phyloP scores from a whole-genome alignment of 441 rosid genomes.

The Brassica hybrid region DNA sequence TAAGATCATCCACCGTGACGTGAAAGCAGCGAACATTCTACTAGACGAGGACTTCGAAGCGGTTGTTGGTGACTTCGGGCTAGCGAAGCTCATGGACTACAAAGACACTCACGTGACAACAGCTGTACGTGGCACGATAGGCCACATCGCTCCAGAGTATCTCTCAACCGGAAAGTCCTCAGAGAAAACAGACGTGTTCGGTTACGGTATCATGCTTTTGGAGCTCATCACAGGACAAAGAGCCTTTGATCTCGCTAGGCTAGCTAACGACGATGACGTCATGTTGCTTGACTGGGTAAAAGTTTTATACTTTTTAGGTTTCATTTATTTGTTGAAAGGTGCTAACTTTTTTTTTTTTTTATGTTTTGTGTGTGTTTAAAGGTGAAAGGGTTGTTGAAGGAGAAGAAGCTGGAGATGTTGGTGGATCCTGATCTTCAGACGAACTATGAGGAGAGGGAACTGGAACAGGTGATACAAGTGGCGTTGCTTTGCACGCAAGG shows the following conservation, averaged over 20 bases:
- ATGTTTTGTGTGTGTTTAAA: neutral
- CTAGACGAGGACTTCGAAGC: conserved; percentile 89
- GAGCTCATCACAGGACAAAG: conserved; percentile 90
- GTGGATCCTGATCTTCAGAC: conserved; percentile 80
- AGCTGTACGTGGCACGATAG: conserved; percentile 88
- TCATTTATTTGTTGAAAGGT: neutral
- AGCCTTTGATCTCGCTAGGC: conserved; percentile 89
- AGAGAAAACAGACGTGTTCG: conserved; percentile 85
- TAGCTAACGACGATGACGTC: conserved; percentile 88
- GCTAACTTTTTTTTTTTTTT: neutral
- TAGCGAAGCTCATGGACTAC: conserved; percentile 91
- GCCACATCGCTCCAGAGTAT: conserved; percentile 89
- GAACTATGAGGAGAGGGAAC: conserved; percentile 73
- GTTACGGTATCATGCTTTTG: conserved; percentile 88
- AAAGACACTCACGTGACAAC: conserved; percentile 92
- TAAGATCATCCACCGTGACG: conserved; percentile 87
- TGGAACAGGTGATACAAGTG: conserved; percentile 87
- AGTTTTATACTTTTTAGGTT: neutral
- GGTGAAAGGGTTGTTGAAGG: conserved; percentile 50
- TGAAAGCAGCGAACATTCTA: conserved; percentile 86
- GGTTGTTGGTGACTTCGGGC: conserved; percentile 88
- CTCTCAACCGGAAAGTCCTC: conserved; percentile 88
- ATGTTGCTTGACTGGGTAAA: conserved; percentile 71
- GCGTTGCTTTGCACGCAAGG: conserved; percentile 83
- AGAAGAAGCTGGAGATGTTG: conserved; percentile 77